These are phyloP conservation scores for Rubia tinctorum DNA, from an alignment of 305 asterid genomes.

Conservation along the genomic window DNA sequence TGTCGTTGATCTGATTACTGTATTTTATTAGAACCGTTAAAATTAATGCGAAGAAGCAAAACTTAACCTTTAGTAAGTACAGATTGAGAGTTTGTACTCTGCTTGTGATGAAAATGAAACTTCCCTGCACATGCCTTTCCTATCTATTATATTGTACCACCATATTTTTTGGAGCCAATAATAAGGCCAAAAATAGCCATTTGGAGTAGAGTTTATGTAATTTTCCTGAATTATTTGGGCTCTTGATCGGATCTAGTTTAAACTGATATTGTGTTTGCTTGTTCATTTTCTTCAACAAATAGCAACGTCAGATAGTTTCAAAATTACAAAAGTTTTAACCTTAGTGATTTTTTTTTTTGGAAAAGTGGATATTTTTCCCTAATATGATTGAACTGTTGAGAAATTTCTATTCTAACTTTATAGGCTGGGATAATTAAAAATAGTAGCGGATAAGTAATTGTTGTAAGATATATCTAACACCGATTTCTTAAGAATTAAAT, in stretches of 20 bases:
- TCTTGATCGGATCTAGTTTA: not conserved
- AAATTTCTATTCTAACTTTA: too few species aligned
- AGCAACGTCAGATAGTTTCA: too few species aligned
- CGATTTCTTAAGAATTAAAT: too few species aligned
- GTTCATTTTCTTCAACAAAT: too few species aligned
- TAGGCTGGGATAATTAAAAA: too few species aligned
- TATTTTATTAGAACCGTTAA: not conserved
- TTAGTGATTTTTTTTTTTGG: too few species aligned
- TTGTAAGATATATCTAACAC: too few species aligned
- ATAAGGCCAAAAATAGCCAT: not conserved
- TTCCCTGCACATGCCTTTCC: constrained; percentile 5
- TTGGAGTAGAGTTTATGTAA: not conserved
- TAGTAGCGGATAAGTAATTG: too few species aligned
- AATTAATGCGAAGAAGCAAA: not conserved
- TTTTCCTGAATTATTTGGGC: not conserved
- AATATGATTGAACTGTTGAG: too few species aligned
- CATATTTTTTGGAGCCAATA: not conserved
- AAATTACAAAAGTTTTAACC: too few species aligned
- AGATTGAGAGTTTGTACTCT: not conserved
- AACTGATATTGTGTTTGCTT: not conserved
- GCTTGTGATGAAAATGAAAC: not conserved
- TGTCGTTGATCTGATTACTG: not conserved
- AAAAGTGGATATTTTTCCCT: too few species aligned
- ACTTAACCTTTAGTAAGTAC: not conserved
- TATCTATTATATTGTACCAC: not conserved